phyloP scores from a whole-genome alignment of 345 rosid genomes.

The Erucastrum elatum region DNA sequence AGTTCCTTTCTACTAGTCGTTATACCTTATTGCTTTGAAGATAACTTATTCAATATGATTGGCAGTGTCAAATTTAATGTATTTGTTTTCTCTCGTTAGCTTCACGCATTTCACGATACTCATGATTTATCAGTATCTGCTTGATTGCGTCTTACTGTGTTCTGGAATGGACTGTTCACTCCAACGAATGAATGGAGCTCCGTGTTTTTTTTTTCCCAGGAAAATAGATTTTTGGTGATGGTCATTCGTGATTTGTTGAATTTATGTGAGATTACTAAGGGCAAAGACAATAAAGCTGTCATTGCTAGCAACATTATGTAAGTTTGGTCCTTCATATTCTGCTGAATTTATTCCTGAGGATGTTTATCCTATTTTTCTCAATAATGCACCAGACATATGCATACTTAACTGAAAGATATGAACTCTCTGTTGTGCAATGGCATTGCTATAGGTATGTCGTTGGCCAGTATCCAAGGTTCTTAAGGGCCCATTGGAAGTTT shows the following conservation, averaged over 20 bases:
- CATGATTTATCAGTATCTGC: conserved; percentile 20
- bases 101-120: not conserved
- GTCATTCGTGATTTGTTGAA: conserved; percentile 94
- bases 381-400: not conserved
- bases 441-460: conserved; percentile 89
- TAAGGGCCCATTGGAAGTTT: conserved; percentile 99
- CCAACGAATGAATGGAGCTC: conserved; percentile 8
- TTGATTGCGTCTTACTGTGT: not conserved
- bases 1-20: not conserved
- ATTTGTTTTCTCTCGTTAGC: conserved; percentile 16
- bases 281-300: conserved; percentile 98
- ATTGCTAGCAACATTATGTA: conserved; percentile 99
- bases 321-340: conserved; percentile 34
- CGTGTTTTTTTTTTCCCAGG: conserved; percentile 56
- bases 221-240: conserved; percentile 97
- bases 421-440: not conserved
- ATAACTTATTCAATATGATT: not conserved
- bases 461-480: conserved; percentile 98
- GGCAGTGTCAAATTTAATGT: conserved; percentile 4
- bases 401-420: not conserved
- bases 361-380: not conserved
- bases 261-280: conserved; percentile 95
- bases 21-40: not conserved
- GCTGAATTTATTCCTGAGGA: not conserved
- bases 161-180: conserved; percentile 6